Base-by-base conservation (phyloP, 73 alveolate genomes). In the Paramecium caudatum region DNA sequence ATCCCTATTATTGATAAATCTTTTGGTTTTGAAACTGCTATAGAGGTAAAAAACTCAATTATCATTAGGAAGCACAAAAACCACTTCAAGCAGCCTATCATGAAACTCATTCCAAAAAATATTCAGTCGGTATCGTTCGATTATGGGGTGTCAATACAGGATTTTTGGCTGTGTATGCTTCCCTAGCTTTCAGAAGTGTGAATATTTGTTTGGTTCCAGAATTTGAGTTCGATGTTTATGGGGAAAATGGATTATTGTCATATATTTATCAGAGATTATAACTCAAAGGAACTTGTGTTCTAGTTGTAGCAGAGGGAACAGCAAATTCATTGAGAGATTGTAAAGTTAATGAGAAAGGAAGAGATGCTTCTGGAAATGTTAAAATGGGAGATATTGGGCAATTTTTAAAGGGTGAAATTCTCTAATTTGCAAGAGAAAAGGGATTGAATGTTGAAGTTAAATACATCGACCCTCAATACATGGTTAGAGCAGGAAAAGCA, bases 241-340 rank as follows among this genome's bases (percentile, higher is more conserved):
- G 99, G 8, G 91, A 91, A 27, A 92, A 85, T 25, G 99, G 99
- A 9, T 94, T 96, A 37, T 61, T 93, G 33, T 96, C 93, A 74
- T 90, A 93, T 45, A 94, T 96, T 30, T 90, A 93, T 37, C 69
- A 91, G 41, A 91, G 98, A 69, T 74, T 97, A 0, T 90, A 90
- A 90, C 94, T 90, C 39, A 93, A 94, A 61, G 95, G 94, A 50
- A 96, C 93, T 47, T 90, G 96, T 70, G 82, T 90, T 5, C 88
- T 95, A 16, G 98, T 95, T 1, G 97, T 95, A 5, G 94, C 97
- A 6, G 98, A 95, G 81, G 98, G 98, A 37, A 95, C 98, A 9
- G 97, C 91, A 25, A 6, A 33, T 74, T 12, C 88, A 12, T 21
- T 94, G 12, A 91, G 82, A 15, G 47, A 34, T 61, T 85, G 61